phyloP scores from a whole-genome alignment of 2,329 filamentous ascomycete genomes.

The Phaeomoniella chlamydospora region DNA sequence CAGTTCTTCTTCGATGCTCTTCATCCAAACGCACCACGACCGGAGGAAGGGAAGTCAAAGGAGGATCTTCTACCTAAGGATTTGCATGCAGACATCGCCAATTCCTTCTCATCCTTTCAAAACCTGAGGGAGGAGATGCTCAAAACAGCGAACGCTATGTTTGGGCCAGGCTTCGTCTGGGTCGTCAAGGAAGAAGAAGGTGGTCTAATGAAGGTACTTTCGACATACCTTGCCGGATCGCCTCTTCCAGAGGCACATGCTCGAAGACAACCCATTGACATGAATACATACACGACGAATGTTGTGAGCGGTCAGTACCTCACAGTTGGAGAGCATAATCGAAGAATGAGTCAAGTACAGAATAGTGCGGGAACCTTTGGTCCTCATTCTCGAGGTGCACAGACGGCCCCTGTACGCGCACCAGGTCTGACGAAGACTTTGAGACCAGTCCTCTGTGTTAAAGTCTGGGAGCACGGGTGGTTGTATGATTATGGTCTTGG shows the following conservation, averaged over 20 bases:
- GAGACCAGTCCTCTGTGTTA: constrained; percentile 73
- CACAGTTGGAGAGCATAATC: constrained; percentile 3
- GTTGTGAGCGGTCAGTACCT: constrained; percentile 9
- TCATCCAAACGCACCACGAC: constrained; percentile 6
- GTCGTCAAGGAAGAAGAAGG: constrained; percentile 49
- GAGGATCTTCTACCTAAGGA: constrained; percentile 3
- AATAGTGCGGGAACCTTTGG: constrained; percentile 12
- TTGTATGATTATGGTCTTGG: constrained; percentile 64
- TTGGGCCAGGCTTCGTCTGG: constrained; percentile 96
- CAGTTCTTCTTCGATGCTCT: constrained; percentile 38
- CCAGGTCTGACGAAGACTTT: constrained; percentile 26
- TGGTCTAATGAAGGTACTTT: constrained; percentile 50
- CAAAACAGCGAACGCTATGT: constrained; percentile 74
- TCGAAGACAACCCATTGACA: constrained; percentile 44
- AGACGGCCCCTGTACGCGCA: constrained; percentile 6
- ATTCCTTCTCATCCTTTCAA: constrained; percentile 68
- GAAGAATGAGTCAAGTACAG: constrained; percentile 4
- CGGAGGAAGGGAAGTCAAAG: constrained; percentile 14
- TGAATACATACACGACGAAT: constrained; percentile 23
- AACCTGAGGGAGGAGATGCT: constrained; percentile 69
- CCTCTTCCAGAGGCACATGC: constrained; percentile 78
- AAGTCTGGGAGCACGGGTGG: constrained; percentile 94
- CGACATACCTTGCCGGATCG: constrained; percentile 82
- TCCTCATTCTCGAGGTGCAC: constrained; percentile 8
- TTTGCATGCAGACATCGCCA: constrained; percentile 37